Evolutionary conservation across 768 basidiomycete species (phyloP).

Genomic region (Grammothele lineata): DNA sequence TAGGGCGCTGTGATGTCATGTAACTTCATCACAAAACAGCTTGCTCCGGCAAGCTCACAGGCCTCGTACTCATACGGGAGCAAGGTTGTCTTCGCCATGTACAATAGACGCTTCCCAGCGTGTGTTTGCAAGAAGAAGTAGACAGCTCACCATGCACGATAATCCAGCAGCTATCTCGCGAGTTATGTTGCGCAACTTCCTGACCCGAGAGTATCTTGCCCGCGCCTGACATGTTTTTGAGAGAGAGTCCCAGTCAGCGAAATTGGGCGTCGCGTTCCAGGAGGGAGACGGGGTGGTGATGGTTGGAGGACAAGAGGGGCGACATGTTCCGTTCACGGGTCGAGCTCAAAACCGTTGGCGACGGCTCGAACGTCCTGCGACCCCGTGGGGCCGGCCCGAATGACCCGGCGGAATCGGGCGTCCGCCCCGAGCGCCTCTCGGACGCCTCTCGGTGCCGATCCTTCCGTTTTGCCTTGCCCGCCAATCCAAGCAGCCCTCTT

Average conservation of each 20-base stretch:
- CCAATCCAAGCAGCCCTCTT: too few species aligned
- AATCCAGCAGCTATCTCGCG: conserved; percentile 70
- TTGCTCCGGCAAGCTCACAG: too few species aligned
- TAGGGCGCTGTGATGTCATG: too few species aligned
- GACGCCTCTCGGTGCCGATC: neutral
- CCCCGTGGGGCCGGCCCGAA: conserved; percentile 8
- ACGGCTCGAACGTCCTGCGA: neutral
- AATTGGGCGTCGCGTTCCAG: too few species aligned
- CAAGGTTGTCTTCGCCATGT: too few species aligned
- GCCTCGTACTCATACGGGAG: too few species aligned
- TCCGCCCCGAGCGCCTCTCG: neutral
- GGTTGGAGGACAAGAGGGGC: neutral
- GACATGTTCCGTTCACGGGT: too few species aligned
- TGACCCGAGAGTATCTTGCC: conserved; percentile 21
- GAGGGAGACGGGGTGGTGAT: neutral
- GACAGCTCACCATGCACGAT: conserved; percentile 63
- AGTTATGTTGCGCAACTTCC: conserved; percentile 52
- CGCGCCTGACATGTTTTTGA: neutral
- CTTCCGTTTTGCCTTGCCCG: neutral
- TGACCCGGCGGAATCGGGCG: conserved; percentile 4
- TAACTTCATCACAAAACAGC: too few species aligned
- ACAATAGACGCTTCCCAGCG: too few species aligned
- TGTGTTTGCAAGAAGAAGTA: neutral
- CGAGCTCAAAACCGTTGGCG: too few species aligned
- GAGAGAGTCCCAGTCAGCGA: too few species aligned